Conservation (phyloP, 1,284 basidiomycete species). For the Ustilago sp. region DNA sequence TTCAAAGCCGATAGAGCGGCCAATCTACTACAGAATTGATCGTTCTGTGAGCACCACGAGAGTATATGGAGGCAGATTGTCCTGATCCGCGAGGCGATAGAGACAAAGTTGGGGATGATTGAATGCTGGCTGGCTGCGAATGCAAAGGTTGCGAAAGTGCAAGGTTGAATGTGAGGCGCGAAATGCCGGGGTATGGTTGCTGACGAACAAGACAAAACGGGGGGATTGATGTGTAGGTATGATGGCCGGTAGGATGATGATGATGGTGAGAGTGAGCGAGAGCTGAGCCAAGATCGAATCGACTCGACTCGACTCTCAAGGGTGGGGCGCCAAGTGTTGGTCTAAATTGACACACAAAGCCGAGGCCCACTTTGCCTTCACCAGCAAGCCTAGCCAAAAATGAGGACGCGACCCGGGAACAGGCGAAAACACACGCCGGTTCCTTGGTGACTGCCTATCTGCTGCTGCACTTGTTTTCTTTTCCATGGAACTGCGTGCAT, state of each 20-base stretch:
- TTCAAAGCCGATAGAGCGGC: not conserved
- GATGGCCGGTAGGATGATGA: constrained; percentile 7
- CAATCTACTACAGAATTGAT: not conserved
- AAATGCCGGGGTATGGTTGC: constrained; percentile 1
- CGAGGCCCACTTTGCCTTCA: constrained; percentile 6
- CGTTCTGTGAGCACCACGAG: not conserved
- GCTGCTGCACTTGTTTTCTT: not conserved
- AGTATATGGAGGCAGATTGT: not conserved
- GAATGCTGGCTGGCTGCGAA: constrained; percentile 4
- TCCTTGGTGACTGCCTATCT: not conserved
- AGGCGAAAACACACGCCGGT: constrained; percentile 2
- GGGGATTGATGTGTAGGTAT: not conserved
- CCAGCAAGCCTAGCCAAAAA: not conserved
- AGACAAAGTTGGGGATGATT: not conserved
- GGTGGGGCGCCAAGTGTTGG: constrained; percentile 20
- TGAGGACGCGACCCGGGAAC: constrained; percentile 7
- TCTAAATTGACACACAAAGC: constrained; percentile 11
- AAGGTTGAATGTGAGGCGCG: not conserved
- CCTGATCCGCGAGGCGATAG: not conserved
- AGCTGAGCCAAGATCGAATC: constrained; percentile 1
- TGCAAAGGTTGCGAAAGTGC: not conserved
- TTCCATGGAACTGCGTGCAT: constrained; percentile 5
- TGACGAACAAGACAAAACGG: not conserved
- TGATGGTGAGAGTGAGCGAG: not conserved
- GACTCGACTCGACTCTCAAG: not conserved